Evolutionary conservation across 139 green algal species (phyloP), one percentile per base, ranked within the genome.

Genomic region (Chlamydomonas schloesseri): DNA sequence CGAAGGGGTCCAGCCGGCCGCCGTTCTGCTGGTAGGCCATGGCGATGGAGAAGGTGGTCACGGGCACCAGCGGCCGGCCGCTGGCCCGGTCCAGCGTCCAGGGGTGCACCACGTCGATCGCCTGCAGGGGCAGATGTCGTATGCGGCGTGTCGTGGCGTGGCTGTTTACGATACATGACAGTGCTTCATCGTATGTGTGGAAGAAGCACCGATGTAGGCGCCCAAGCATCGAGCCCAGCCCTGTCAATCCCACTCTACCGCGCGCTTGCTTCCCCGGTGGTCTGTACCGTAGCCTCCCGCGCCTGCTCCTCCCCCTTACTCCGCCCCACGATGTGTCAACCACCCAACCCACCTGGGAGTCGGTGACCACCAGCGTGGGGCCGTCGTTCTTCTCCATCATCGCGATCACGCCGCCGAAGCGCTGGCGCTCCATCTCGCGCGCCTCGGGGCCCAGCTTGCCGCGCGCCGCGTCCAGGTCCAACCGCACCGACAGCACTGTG

Each of bases 41-140:
- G 87, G 84, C 87, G 58, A 95, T 93, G 76, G 72, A 90, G 70
- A 96, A 96, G 33, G 93, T 96, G 71, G 93, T 96, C 86, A 95
- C 90, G 64, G 92, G 91, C 71, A 95, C 80, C 69, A 94, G 80
- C 31, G 91, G 88, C 31, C 58, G 2, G 28, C 91, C 90, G 0
- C 53, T 84, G 28, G n/a, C 28, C 1, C 42, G 34, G 75, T 91
- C 84, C 67, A 93, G 73, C 0, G 93, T 96, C 93, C 93, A 96
- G 42, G 93, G 92, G 83, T 94, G 91, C 71, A 96, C 81, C 24
- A 96, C 89, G 88, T 96, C 93, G 67, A 96, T 87, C 0, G 93
- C 93, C 92, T 95, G 89, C n/a, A n/a, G n/a, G n/a, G n/a, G n/a
- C n/a, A n/a, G n/a, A n/a, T n/a, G n/a, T n/a, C n/a, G n/a, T n/a